Percentiles rank a stretch among this genome's conserved stretches.
Evolutionary conservation across 2,329 filamentous ascomycete species (phyloP).

Genomic region (Aspergillus sp.): DNA sequence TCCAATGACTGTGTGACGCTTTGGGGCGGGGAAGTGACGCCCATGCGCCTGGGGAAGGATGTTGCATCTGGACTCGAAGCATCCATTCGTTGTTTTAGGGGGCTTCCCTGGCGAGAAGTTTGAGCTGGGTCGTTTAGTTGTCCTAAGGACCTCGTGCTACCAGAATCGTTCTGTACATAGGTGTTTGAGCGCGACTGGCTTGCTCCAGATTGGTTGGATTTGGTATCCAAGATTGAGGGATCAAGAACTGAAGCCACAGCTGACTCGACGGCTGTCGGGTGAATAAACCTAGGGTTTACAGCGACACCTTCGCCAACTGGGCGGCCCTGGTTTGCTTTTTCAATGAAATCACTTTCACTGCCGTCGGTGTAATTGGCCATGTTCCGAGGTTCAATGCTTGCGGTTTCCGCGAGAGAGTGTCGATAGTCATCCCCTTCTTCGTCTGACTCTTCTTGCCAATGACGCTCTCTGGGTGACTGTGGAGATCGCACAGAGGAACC

Average conservation of each 20-base stretch:
- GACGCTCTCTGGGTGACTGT: constrained; percentile 18
- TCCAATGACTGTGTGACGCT: constrained; percentile 52
- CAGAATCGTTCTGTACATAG: constrained; percentile 39
- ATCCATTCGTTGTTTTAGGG: constrained; percentile 46
- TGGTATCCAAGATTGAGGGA: constrained; percentile 70
- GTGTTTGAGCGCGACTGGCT: constrained; percentile 48
- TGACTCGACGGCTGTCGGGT: constrained; percentile 76
- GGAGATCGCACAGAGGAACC: constrained; percentile 28
- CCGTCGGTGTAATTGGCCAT: constrained; percentile 56
- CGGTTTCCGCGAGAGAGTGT: constrained; percentile 46
- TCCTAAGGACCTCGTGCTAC: constrained; percentile 25
- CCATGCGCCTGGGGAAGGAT: constrained; percentile 40
- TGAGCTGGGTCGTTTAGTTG: constrained; percentile 17
- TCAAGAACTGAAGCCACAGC: constrained; percentile 87
- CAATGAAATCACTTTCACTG: constrained; percentile 57
- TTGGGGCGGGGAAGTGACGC: constrained; percentile 53
- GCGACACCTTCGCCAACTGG: constrained; percentile 68
- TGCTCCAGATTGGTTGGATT: constrained; percentile 49
- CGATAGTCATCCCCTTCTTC: constrained; percentile 55
- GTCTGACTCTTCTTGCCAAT: constrained; percentile 29
- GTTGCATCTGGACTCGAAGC: constrained; percentile 37
- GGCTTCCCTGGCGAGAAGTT: constrained; percentile 42
- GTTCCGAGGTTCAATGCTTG: constrained; percentile 52
- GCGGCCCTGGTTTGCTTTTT: constrained; percentile 63
- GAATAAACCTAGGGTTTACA: constrained; percentile 74